Conservation (phyloP, 2,329 filamentous ascomycete species). For the Lachnellula hyalina region DNA sequence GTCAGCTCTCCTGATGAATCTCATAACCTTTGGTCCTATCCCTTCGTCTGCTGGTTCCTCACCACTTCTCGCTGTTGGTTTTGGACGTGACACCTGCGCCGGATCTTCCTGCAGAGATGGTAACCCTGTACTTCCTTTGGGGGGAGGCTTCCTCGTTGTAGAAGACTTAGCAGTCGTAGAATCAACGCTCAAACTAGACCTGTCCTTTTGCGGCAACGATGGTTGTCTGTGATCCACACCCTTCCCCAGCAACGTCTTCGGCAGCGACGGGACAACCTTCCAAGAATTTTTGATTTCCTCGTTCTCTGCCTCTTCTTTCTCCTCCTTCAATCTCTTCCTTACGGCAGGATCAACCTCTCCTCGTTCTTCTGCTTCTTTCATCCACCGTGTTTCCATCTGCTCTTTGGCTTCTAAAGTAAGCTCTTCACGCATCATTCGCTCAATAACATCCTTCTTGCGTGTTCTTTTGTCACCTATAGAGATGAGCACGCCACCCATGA, state of each 20-base stretch:
- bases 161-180: constrained; percentile 3
- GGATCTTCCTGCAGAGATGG: constrained; percentile 13
- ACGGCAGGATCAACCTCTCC: constrained; percentile 20
- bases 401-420: constrained; percentile 60
- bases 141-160: constrained; percentile 4
- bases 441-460: constrained; percentile 78
- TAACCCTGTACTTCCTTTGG: constrained; percentile 3
- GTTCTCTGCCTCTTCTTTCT: constrained; percentile 37
- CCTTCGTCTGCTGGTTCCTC: constrained; percentile 13
- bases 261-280: constrained; percentile 22
- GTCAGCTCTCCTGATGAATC: constrained; percentile 23
- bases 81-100: constrained; percentile 8
- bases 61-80: constrained; percentile 2
- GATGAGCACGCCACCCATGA: constrained; percentile 70
- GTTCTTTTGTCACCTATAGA: constrained; percentile 69
- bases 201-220: constrained; percentile 15
- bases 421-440: constrained; percentile 69
- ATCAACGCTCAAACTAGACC: constrained; percentile 7
- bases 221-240: constrained; percentile 25
- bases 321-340: constrained; percentile 45
- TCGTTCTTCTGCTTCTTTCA: constrained; percentile 65
- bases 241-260: constrained; percentile 24
- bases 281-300: constrained; percentile 25
- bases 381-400: constrained; percentile 81
- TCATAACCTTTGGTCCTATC: constrained; percentile 17